Base-by-base conservation (phyloP, 768 basidiomycete genomes). In the Gymnopilus dilepis region DNA sequence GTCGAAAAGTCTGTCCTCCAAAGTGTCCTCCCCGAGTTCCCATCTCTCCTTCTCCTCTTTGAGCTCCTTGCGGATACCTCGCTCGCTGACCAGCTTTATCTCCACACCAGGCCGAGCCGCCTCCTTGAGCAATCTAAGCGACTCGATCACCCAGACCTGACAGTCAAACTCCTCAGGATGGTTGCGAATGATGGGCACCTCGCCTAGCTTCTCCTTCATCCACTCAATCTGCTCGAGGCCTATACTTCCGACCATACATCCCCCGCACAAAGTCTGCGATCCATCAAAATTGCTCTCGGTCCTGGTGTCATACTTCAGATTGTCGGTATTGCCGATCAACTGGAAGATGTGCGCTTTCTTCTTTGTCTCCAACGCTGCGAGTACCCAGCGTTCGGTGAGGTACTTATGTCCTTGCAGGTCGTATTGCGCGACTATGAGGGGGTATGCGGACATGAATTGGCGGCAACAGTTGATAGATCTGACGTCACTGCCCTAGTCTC, bases 371-470 rank as follows among this genome's bases (percentile, higher is more conserved):
- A 72, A 56, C 31, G 65, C 71, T 19, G 69, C 64, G 40, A 75
- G 56, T 8, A 42, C 62, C 73, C 73, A 75, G 47, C 69, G 74
- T 56, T 74, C 74, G 33, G 68, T 70, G 30, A 73, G 70, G 21
- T 60, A 59, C 19, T 68, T 66, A 60, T 74, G 74, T 2, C 67
- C 69, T 30, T 33, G 19, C 4, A 74, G 55, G 19, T 63, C 68
- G 54, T 70, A 66, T 56, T 74, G 74, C 2, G 70, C 68, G 34
- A 75, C 67, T 51, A 72, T 62, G 21, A 74, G 60, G 6, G 72
- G 71, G 51, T 62, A 70, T 6, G 61, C 51, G 52, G 50, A 6
- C 61, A 62, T 62, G 21, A 37, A 22, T 54, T 9, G 28, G 28
- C 47, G 28, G 22, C 33, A 38, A 22, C 38, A 19, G 19, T n/a